These are phyloP conservation scores for Fusarium sp. DNA, from an alignment of 2,329 filamentous ascomycete species.

Conservation along the genomic window DNA sequence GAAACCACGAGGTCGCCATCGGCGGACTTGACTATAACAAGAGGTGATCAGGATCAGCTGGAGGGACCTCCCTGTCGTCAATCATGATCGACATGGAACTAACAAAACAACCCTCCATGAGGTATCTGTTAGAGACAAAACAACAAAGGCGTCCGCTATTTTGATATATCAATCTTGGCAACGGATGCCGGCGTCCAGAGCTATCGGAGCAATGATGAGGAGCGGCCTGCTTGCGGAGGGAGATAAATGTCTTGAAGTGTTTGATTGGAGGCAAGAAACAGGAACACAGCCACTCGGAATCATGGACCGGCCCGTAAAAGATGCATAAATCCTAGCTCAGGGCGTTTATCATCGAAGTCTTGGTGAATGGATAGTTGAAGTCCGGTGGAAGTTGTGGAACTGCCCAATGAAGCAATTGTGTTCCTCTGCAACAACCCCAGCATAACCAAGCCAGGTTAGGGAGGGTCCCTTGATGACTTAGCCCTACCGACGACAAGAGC, in stretches of 20 bases:
- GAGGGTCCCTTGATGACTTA: constrained; percentile 21
- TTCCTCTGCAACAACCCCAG: constrained; percentile 22
- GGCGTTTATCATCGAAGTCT: constrained; percentile 2
- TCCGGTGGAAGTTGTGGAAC: constrained; percentile 2
- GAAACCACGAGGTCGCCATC: not conserved
- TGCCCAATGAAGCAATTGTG: constrained; percentile 18
- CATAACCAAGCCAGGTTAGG: constrained; percentile 9
- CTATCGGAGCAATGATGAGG: not conserved
- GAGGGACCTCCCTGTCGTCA: constrained; percentile 5
- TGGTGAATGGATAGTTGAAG: not conserved
- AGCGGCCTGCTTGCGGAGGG: constrained; percentile 1
- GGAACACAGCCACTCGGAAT: constrained; percentile 27
- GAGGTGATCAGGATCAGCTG: not conserved
- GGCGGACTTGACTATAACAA: constrained; percentile 4
- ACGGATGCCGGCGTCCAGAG: not conserved
- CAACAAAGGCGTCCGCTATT: not conserved
- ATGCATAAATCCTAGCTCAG: constrained; percentile 35
- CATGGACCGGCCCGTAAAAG: constrained; percentile 24
- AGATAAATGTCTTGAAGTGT: constrained; percentile 7
- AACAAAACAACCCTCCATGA: not conserved
- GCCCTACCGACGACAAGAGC: constrained; percentile 19
- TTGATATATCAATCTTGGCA: constrained; percentile 2
- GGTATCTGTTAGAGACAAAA: not conserved
- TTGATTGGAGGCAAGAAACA: constrained; percentile 22
- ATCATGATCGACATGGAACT: constrained; percentile 32